Evolutionary conservation across 768 basidiomycete genomes (phyloP).

Genomic region (Tubosaeta brunneosetosa): DNA sequence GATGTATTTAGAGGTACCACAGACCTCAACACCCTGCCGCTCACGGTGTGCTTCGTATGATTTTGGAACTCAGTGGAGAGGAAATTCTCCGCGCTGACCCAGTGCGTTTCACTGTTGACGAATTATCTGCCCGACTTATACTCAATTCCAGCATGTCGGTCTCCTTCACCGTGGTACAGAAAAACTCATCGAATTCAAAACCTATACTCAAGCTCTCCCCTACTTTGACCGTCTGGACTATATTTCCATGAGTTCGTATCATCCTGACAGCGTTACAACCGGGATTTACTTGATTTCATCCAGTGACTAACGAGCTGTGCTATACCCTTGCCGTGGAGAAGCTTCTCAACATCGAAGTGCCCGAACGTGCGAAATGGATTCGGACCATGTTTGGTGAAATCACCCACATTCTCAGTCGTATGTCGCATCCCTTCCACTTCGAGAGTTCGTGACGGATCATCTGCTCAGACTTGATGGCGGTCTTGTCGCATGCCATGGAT

Average conservation of each 20-base stretch:
- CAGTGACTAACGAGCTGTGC: slow-evolving; percentile 44
- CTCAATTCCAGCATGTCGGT: too few relatives aligned
- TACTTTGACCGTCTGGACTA: too few relatives aligned
- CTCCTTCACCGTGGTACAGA: too few relatives aligned
- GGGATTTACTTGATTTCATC: too few relatives aligned
- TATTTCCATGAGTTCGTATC: too few relatives aligned
- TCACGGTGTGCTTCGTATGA: slow-evolving; percentile 96
- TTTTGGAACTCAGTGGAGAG: slow-evolving; percentile 82
- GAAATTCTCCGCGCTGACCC: too few relatives aligned
- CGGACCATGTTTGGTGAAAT: slow-evolving; percentile 96
- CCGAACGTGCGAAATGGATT: slow-evolving; percentile 97
- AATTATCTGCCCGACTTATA: too few relatives aligned
- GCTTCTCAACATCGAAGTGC: slow-evolving; percentile 93
- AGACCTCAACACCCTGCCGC: slow-evolving; percentile 95
- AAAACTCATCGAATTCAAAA: too few relatives aligned
- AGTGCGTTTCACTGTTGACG: too few relatives aligned
- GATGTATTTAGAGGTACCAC: not conserved
- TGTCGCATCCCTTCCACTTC: slow-evolving; percentile 27
- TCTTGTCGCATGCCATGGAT: slow-evolving; percentile 94
- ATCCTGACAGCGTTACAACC: too few relatives aligned
- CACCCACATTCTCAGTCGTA: slow-evolving; percentile 91
- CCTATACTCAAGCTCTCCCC: too few relatives aligned
- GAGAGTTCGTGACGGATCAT: not conserved
- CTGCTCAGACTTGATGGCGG: slow-evolving; percentile 83
- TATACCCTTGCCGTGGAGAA: slow-evolving; percentile 98